Evolutionary conservation across 495 filamentous ascomycete species (phyloP), one percentile per base, ranked within the genome.

Genomic region (Lasiosphaeria ovina): DNA sequence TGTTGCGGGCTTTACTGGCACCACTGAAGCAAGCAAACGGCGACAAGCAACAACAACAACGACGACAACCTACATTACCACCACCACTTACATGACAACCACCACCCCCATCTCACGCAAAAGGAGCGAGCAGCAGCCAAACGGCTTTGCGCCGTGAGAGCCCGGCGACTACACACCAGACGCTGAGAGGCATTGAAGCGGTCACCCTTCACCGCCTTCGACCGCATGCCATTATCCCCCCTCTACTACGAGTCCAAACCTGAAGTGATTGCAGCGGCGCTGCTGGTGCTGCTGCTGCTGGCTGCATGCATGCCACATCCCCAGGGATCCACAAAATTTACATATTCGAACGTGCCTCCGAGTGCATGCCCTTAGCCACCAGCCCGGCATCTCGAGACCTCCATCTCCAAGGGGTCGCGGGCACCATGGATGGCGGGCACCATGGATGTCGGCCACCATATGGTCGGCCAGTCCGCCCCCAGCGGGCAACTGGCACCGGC

Each of bases 51-150:
- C 24, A 24, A 24, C 24, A 24, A 24, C 24, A 24, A 24, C 24
- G 24, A 24, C 51, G 51, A 38, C 51, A 54, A 35, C 16, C 32
- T 7, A 33, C 32, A 35, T 35, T 16, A 55, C 11, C 51, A 50
- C 38, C 44, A 36, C 44, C 12, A 16, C 55, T 50, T 47, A n/a
- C 44, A 47, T 14, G 16, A 11, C 44, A 47, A 47, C 24, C 24
- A 24, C 24, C 44, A 47, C 12, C 8, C 44, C 44, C 6, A 47
- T 14, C 12, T 8, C 48, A 45, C 16, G n/a, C 57, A 35, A 32
- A 24, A 56, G 31, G 36, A 56, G 53, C 51, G 42, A 55, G 44
- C 44, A 35, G 32, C 16, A 50, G 44, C 58, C 51, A 61, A 55
- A 61, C 58, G 58, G 59, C 59, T 61, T 34, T 47, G 53, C 16